phyloP scores from a whole-genome alignment of 768 basidiomycete genomes.

The Arthromyces matolae region DNA sequence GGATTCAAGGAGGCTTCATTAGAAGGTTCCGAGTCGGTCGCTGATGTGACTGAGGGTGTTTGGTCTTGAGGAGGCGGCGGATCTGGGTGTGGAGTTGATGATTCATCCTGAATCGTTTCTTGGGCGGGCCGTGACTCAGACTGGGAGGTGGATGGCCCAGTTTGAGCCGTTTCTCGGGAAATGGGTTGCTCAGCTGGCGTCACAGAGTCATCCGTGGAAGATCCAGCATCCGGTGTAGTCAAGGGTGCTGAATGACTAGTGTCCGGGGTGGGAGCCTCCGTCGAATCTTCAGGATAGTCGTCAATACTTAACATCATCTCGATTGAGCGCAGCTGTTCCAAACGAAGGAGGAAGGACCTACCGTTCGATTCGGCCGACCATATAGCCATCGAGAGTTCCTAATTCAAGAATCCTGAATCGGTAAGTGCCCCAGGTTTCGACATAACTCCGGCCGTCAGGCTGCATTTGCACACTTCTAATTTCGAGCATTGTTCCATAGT shows the following conservation, averaged over 20 bases:
- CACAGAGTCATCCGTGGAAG: no score
- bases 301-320: constrained; percentile 18
- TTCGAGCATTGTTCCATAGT: constrained; percentile 93
- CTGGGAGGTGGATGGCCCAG: constrained; percentile 4
- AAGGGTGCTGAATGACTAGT: constrained; percentile 8
- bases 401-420: constrained; percentile 87
- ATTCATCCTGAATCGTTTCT: neutral
- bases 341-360: constrained; percentile 11
- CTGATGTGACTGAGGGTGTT: constrained; percentile 5
- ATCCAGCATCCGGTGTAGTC: constrained; percentile 9
- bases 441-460: constrained; percentile 85
- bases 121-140: no score
- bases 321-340: neutral
- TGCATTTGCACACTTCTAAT: constrained; percentile 85
- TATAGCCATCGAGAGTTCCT: constrained; percentile 85
- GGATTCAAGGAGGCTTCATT: constrained; percentile 3
- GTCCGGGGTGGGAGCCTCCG: constrained; percentile 26
- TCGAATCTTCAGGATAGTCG: constrained; percentile 31
- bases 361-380: constrained; percentile 77
- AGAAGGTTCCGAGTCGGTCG: constrained; percentile 7
- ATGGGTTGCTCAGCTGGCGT: no score
- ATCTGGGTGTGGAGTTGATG: neutral
- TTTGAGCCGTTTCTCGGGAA: no score
- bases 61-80: neutral
- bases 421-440: constrained; percentile 57